A percentile compares a stretch with the other conserved stretches of the same genome.
Evolutionary conservation across 768 basidiomycete genomes (phyloP).

Genomic region (Lactarius quietus): DNA sequence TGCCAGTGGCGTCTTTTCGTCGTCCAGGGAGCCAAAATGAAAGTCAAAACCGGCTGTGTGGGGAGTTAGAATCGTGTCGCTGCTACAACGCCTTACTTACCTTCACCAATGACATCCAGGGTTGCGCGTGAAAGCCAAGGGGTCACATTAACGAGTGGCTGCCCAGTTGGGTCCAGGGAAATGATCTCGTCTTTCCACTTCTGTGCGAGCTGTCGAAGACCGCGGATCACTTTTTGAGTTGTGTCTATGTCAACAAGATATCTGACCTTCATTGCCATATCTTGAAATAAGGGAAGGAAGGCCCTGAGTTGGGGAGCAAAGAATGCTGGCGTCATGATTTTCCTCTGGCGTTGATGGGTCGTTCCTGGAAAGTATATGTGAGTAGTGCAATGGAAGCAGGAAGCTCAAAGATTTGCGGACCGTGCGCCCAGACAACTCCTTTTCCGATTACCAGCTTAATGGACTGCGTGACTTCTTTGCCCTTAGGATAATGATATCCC

Average conservation of each 20-base stretch:
- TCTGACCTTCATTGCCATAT: slow-evolving; percentile 14
- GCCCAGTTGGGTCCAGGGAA: background rate
- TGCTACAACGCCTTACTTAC: slow-evolving; percentile 11
- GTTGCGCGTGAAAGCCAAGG: slow-evolving; percentile 30
- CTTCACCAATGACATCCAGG: slow-evolving; percentile 31
- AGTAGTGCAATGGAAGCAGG: background rate
- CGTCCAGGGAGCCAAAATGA: slow-evolving; percentile 22
- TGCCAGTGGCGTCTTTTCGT: slow-evolving; percentile 8
- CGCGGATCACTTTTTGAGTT: background rate
- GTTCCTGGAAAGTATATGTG: slow-evolving; percentile 18
- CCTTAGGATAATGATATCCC: slow-evolving; percentile 30
- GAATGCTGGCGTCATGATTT: slow-evolving; percentile 33
- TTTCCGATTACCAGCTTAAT: slow-evolving; percentile 24
- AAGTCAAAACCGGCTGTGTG: slow-evolving; percentile 23
- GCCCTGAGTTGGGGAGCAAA: slow-evolving; percentile 29
- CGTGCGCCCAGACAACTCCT: slow-evolving; percentile 27
- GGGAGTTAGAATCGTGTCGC: background rate
- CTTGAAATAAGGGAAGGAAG: slow-evolving; percentile 31
- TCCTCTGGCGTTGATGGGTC: slow-evolving; percentile 30
- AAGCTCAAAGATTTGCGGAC: slow-evolving; percentile 16
- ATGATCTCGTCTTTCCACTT: slow-evolving; percentile 31
- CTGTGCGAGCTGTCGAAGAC: slow-evolving; percentile 25
- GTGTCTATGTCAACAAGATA: background rate
- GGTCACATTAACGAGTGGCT: slow-evolving; percentile 26
- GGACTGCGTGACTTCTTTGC: slow-evolving; percentile 8